These are phyloP conservation scores for Batkoa obscura DNA, from an alignment of 371 early-diverging fungal genomes.

Conservation along the genomic window DNA sequence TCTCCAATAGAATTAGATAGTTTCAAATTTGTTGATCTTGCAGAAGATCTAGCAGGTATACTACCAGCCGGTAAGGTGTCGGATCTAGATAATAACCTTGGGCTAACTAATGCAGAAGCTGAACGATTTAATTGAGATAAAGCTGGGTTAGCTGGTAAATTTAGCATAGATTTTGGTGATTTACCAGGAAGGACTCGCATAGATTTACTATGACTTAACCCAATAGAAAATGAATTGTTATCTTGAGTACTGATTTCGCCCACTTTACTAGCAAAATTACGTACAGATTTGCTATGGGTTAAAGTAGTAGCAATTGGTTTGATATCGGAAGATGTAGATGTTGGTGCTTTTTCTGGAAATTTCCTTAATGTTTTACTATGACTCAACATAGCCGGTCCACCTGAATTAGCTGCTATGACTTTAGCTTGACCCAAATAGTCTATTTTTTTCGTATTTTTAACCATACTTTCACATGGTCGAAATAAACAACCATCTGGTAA, in stretches of 20 bases:
- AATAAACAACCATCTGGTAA: constrained; percentile 61
- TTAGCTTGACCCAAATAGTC: constrained; percentile 59
- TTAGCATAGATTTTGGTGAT: not conserved
- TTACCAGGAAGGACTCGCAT: not conserved
- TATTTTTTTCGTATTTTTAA: constrained; percentile 53
- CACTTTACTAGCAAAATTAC: too few relatives aligned
- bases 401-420: constrained; percentile 40
- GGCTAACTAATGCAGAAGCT: not conserved
- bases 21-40: too few relatives aligned
- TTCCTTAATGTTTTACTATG: not conserved
- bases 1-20: too few relatives aligned
- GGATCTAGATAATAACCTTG: not conserved
- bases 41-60: too few relatives aligned
- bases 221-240: not conserved
- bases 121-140: not conserved
- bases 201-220: not conserved
- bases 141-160: not conserved
- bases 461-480: constrained; percentile 62
- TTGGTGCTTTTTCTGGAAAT: not conserved
- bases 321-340: not conserved
- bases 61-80: not conserved
- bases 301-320: too few relatives aligned
- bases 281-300: too few relatives aligned
- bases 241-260: too few relatives aligned
- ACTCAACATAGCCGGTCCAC: not conserved